Percentiles rank a stretch among this genome's conserved stretches.
phyloP scores from a whole-genome alignment of 2,329 filamentous ascomycete species.

The Xylogone sp. region DNA sequence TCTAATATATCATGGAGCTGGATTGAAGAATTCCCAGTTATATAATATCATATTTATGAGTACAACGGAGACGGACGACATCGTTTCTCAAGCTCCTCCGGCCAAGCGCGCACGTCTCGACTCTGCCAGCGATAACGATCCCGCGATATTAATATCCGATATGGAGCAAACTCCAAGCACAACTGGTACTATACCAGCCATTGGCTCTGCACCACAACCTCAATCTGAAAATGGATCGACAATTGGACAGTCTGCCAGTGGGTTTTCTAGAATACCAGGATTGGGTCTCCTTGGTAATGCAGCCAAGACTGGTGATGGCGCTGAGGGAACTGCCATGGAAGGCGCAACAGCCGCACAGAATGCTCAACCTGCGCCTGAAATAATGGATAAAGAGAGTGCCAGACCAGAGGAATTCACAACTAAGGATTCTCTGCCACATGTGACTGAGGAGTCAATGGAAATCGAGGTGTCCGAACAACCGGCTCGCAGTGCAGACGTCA shows the following conservation, averaged over 20 bases:
- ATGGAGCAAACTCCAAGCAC: neutral
- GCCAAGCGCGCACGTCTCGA: slow-evolving; percentile 2
- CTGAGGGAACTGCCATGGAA: neutral
- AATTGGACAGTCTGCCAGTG: neutral
- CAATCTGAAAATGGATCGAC: neutral
- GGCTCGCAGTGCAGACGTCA: neutral
- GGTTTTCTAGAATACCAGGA: slow-evolving; percentile 6
- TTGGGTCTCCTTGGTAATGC: slow-evolving; percentile 6
- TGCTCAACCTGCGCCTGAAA: neutral
- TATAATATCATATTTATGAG: slow-evolving; percentile 7
- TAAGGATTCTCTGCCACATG: neutral
- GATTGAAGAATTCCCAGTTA: neutral
- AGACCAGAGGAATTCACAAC: neutral
- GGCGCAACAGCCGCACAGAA: neutral
- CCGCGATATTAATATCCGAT: neutral
- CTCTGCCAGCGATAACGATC: neutral
- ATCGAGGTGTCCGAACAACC: slow-evolving; percentile 1
- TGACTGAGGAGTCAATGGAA: neutral
- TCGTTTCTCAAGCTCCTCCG: slow-evolving; percentile 1
- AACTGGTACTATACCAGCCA: neutral
- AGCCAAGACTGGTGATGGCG: neutral
- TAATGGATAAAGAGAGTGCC: neutral
- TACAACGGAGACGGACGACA: slow-evolving; percentile 9
- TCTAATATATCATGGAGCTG: neutral
- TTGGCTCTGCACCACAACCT: neutral